These are phyloP conservation scores for Apiospora malaysiana DNA, from an alignment of 2,329 filamentous ascomycete genomes.

Conservation along the genomic window DNA sequence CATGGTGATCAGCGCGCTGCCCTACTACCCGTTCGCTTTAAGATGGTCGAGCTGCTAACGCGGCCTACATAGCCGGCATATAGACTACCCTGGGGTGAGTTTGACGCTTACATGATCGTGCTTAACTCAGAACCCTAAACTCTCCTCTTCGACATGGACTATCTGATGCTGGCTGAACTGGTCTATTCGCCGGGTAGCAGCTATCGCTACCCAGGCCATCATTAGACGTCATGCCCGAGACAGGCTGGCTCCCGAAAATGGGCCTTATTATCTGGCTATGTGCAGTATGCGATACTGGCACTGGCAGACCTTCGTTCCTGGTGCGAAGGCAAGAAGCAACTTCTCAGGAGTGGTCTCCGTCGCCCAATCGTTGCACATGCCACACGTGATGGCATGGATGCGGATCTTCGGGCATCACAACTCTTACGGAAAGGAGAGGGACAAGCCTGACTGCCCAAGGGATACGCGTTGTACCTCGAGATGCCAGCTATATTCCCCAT, in stretches of 20 bases:
- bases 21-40: constrained; percentile 8
- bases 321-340: neutral
- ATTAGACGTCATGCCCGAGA: constrained; percentile 9
- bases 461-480: neutral
- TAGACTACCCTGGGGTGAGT: constrained; percentile 8
- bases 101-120: constrained; percentile 15
- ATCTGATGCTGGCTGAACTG: neutral
- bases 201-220: constrained; percentile 5
- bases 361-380: constrained; percentile 7
- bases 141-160: neutral
- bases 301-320: neutral
- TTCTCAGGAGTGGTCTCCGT: neutral
- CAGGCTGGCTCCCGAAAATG: constrained; percentile 1
- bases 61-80: constrained; percentile 1
- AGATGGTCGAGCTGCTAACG: constrained; percentile 4
- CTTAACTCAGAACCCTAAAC: constrained; percentile 1
- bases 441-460: neutral
- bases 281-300: neutral
- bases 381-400: neutral
- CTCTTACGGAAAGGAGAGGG: neutral
- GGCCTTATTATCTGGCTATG: neutral
- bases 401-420: neutral
- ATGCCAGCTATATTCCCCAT: neutral
- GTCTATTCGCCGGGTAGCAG: constrained; percentile 4
- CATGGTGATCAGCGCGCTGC: constrained; percentile 7